Percentiles rank a stretch among this genome's conserved stretches.
These are phyloP conservation scores for Sporothrix pallida DNA, from an alignment of 2,329 filamentous ascomycete species.

Conservation along the genomic window DNA sequence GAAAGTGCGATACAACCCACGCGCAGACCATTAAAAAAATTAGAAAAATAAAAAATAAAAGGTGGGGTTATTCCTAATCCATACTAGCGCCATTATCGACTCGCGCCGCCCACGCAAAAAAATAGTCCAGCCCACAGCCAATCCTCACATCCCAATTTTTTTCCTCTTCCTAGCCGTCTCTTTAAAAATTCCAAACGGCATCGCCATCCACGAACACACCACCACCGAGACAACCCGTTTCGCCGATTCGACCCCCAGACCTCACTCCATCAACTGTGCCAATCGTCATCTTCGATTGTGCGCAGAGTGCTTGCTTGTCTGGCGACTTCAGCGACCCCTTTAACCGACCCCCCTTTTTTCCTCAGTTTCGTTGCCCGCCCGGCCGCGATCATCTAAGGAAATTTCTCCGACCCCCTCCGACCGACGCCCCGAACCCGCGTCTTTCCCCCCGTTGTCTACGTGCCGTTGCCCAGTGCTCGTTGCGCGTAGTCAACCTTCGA, in stretches of 20 bases:
- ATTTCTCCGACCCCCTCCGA: conserved; percentile 9
- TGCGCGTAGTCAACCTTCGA: conserved; percentile 42
- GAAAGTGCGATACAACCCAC: neutral
- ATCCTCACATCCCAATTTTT: conserved; percentile 37
- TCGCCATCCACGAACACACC: conserved; percentile 11
- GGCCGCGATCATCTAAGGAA: conserved; percentile 14
- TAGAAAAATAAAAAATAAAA: conserved; percentile 34
- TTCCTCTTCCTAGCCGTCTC: conserved; percentile 25
- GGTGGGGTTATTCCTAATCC: conserved; percentile 24
- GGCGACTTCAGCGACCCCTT: neutral
- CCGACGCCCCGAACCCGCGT: conserved; percentile 28
- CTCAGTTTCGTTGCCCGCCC: conserved; percentile 1
- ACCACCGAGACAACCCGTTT: conserved; percentile 9
- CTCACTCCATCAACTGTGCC: conserved; percentile 25
- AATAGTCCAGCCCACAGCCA: conserved; percentile 38
- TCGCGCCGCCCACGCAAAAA: conserved; percentile 34
- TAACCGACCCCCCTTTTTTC: conserved; percentile 3
- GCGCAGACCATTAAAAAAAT: neutral
- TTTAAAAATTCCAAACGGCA: conserved; percentile 15
- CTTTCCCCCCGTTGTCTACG: conserved; percentile 40
- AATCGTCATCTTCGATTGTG: conserved; percentile 30
- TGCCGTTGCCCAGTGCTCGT: conserved; percentile 42
- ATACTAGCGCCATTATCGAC: conserved; percentile 8
- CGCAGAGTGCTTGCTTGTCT: conserved; percentile 27
- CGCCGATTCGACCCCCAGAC: conserved; percentile 15